Evolutionary conservation across 805 yeast genomes (phyloP), one percentile per base, ranked within the genome.

Genomic region (Starmera caribaea): DNA sequence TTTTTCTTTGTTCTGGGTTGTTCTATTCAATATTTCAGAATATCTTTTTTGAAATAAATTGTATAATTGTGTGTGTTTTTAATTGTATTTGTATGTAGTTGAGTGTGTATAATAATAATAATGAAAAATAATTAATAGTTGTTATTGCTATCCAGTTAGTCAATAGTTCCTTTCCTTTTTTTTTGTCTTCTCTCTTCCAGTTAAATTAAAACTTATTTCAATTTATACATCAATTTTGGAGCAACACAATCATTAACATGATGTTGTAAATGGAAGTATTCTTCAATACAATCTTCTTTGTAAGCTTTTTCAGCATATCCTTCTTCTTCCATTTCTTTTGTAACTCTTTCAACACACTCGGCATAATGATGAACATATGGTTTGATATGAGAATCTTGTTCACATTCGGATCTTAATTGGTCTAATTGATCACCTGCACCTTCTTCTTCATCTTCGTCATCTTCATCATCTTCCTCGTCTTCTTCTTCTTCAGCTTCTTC

Each of bases 241-340:
- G 95, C 87, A 61, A 81, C 87, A 71, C 95, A 79, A 62, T 85
- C 92, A 66, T 86, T 87, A 55, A 89, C 53, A 71, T 94, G 86
- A 66, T 90, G 97, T 65, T 87, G 87, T 62, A 89, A 73, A 68
- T 92, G 97, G 87, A 90, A 90, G 65, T 84, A 90, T 68, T 90
- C 98, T 68, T 90, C 97, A 46, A 90, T 82, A 74, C 98, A 90
- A 68, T 90, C 97, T 72, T 90, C 98, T 69, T 90, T 90, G 73
- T 86, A 73, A 10, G 71, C 79, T 55, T 74, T 75, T 43, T 82
- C 80, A 26, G 66, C 96, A 62, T 90, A 89, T 53, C 71, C 95
- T 51, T 75, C 82, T 58, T 85, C 89, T 68, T 88, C 86, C 71
- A 71, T 74, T 54, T 79, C 95, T 62, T 80, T 76, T 49, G 92